Conservation (phyloP, 805 yeast species). For the Starmerella apicola region DNA sequence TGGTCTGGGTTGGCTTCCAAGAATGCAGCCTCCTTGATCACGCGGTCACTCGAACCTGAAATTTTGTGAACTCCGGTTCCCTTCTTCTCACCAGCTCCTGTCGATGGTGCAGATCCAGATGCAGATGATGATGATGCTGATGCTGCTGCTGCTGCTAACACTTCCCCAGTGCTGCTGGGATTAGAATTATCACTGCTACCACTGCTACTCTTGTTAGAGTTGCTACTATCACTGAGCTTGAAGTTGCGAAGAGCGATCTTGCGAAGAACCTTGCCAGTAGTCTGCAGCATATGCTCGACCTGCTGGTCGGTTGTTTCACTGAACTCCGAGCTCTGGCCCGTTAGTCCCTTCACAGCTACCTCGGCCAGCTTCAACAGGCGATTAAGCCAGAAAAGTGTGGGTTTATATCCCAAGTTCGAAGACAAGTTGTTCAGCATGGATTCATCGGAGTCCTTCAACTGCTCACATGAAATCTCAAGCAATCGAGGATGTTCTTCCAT, state of each 20-base stretch:
- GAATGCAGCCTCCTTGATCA: conserved; percentile 9
- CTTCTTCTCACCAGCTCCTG: too few relatives aligned
- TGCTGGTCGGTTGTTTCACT: conserved; percentile 25
- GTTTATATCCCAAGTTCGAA: conserved; percentile 74
- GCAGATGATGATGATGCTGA: too few relatives aligned
- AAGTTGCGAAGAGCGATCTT: conserved; percentile 37
- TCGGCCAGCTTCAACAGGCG: conserved; percentile 68
- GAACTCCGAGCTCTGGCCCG: conserved; percentile 50
- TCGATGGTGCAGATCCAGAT: background rate
- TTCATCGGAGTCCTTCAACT: conserved; percentile 55
- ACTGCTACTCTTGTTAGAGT: too few relatives aligned
- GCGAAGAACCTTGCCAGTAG: conserved; percentile 45
- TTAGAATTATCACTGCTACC: too few relatives aligned
- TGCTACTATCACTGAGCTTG: background rate
- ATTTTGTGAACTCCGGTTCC: background rate
- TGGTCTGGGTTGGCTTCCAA: conserved; percentile 16
- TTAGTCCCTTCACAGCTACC: conserved; percentile 73
- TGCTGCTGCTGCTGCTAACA: too few relatives aligned
- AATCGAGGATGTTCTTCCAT: conserved; percentile 41
- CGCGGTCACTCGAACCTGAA: background rate
- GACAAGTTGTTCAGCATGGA: conserved; percentile 67
- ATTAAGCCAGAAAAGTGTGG: conserved; percentile 87
- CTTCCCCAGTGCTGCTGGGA: too few relatives aligned
- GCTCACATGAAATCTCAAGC: conserved; percentile 67
- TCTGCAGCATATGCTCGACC: conserved; percentile 23